A percentile compares a stretch with the other conserved stretches of the same genome.
These are phyloP conservation scores for Diaporthe nobilis DNA, from an alignment of 2,329 filamentous ascomycete genomes.

Conservation along the genomic window DNA sequence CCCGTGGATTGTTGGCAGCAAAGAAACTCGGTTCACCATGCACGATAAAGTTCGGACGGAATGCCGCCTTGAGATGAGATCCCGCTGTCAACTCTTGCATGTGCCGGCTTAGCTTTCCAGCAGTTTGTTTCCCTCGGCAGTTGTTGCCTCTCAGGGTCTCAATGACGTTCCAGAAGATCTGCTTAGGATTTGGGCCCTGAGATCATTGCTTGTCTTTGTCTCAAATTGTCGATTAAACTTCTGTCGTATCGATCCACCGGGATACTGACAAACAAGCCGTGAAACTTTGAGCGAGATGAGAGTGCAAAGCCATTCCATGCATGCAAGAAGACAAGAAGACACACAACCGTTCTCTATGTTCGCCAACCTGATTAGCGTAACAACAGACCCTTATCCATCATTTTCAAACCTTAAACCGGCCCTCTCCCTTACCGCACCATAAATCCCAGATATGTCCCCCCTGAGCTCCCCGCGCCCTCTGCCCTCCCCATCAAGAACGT, in stretches of 20 bases:
- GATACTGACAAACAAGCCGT: neutral
- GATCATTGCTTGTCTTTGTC: neutral
- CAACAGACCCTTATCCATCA: neutral
- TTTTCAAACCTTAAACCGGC: slow-evolving; percentile 32
- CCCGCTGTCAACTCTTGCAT: neutral
- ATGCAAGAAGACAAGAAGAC: neutral
- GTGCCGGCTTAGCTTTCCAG: neutral
- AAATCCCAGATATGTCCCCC: slow-evolving; percentile 32
- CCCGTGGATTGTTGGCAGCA: neutral
- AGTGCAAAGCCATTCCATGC: neutral
- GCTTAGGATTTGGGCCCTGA: neutral
- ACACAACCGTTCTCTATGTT: neutral
- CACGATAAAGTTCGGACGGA: neutral
- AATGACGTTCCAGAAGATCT: neutral
- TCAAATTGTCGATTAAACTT: neutral
- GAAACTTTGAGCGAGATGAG: neutral
- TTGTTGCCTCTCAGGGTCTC: neutral
- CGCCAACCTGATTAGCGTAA: neutral
- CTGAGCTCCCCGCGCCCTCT: neutral
- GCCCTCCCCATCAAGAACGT: neutral
- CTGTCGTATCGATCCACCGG: neutral
- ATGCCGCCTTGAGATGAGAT: neutral
- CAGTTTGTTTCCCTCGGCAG: neutral
- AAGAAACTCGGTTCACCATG: neutral
- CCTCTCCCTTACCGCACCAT: slow-evolving; percentile 20